phyloP scores from a whole-genome alignment of 129 eudicot species.

The Cynara cardunculus region DNA sequence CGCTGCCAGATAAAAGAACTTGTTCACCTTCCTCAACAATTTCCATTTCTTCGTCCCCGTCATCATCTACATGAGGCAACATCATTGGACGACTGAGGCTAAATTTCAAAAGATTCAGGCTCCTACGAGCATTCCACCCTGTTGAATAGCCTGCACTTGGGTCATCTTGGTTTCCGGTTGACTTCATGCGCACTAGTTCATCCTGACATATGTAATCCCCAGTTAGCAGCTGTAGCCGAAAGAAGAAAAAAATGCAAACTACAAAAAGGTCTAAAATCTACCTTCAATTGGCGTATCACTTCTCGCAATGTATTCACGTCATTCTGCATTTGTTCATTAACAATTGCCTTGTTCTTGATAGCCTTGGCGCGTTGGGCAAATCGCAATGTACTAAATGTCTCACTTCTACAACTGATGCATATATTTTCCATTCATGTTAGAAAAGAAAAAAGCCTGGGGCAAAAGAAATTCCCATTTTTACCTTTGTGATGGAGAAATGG shows the following conservation, averaged over 20 bases:
- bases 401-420: slow-evolving; percentile 75
- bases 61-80: slow-evolving; percentile 70
- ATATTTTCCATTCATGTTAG: slow-evolving; percentile 14
- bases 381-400: slow-evolving; percentile 84
- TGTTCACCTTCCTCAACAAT: slow-evolving; percentile 57
- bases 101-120: slow-evolving; percentile 70
- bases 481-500: slow-evolving; percentile 91
- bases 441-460: neutral
- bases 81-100: slow-evolving; percentile 78
- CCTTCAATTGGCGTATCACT: slow-evolving; percentile 80
- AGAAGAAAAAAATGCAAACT: neutral
- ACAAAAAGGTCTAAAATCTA: neutral
- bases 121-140: slow-evolving; percentile 87
- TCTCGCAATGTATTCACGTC: slow-evolving; percentile 85
- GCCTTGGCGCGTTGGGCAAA: slow-evolving; percentile 98
- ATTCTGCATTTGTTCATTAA: slow-evolving; percentile 84
- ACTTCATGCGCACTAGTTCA: slow-evolving; percentile 72
- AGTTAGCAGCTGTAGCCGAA: neutral
- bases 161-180: slow-evolving; percentile 46
- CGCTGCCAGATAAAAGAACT: slow-evolving; percentile 11
- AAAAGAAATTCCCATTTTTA: slow-evolving; percentile 18
- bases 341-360: slow-evolving; percentile 85
- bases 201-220: slow-evolving; percentile 40
- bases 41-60: slow-evolving; percentile 95
- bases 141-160: slow-evolving; percentile 52